A percentile compares a stretch with the other conserved stretches of the same genome.
phyloP scores from a whole-genome alignment of 495 filamentous ascomycete species.

The Neurospora hispaniola region DNA sequence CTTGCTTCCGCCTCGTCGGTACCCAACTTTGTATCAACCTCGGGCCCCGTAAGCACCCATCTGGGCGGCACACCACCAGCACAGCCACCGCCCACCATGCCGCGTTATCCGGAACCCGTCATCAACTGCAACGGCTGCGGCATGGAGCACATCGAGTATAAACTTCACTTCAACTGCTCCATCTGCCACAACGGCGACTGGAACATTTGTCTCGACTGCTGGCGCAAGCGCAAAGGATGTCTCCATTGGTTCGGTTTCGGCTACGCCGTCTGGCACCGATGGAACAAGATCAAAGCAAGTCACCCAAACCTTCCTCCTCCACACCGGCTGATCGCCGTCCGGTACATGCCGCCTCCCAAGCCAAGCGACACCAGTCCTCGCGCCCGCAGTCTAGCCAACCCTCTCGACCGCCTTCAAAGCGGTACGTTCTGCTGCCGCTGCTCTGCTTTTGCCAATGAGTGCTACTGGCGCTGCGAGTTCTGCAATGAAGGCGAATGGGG shows the following conservation, averaged over 20 bases:
- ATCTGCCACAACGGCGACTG: conserved; percentile 57
- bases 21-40: conserved; percentile 7
- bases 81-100: conserved; percentile 16
- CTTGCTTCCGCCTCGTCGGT: conserved; percentile 7
- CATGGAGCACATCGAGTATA: conserved; percentile 61
- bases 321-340: conserved; percentile 56
- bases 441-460: conserved; percentile 56
- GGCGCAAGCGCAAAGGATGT: conserved; percentile 62
- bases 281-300: conserved; percentile 28
- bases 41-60: conserved; percentile 10
- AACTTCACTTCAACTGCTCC: conserved; percentile 67
- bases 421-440: conserved; percentile 80
- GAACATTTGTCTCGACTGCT: conserved; percentile 72
- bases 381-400: conserved; percentile 49
- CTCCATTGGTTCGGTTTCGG: conserved; percentile 72
- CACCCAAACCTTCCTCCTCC: conserved; percentile 34
- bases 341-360: conserved; percentile 47
- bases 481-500: conserved; percentile 93
- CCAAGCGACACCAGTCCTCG: conserved; percentile 4
- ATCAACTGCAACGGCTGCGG: conserved; percentile 61
- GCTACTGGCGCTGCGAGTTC: conserved; percentile 70
- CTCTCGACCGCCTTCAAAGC: conserved; percentile 52
- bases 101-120: conserved; percentile 55
- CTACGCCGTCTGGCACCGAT: conserved; percentile 48
- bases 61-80: conserved; percentile 2